Evolutionary conservation across 148 eudicot genomes (phyloP), one percentile per base, ranked within the genome.

Genomic region (Nepenthes mirabilis): DNA sequence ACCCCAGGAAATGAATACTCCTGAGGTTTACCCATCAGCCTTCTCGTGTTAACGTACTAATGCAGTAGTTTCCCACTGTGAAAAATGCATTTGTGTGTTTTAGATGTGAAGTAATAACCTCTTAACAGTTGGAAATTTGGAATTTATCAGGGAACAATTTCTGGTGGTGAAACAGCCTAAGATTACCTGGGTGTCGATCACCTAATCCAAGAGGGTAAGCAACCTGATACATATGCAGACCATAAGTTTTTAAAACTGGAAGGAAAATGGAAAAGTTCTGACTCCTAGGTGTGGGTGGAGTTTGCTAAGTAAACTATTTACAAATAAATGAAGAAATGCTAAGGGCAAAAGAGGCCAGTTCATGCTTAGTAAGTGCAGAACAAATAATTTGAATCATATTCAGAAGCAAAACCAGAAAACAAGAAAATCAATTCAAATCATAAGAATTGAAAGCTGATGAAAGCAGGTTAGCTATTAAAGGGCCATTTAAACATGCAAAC

Each of bases 141-240:
- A 23, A 23, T 23, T 35, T 65, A 50, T 57, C 14, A 47, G 34
- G 45, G 53, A 70, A 48, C 55, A 58, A 49, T 40, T 86, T 89
- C 99, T 97, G 89, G 79, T 68, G 86, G 60, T 97, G 99, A 65
- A 82, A 82, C 71, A 94, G 79, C 99, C 89, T 94, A 53, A 94
- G 86, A 74, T 94, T 94, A 73, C 99, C 89, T 50, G 99, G 99
- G 82, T 94, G 99, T 58, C 99, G 95, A 83, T 94, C 97, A 59
- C 99, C 97, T 73, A 94, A 76, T 65, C 99, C 99, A 81, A 94
- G 95, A 66, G 89, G 88, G 80, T 94, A 94, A 60, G 97, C 99
- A 64, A 94, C 99, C 99, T 94, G 80, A 68, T 56, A 60, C 67
- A 72, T 55, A 65, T 53, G 40, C 37, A 68, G 59, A 47, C 14